Evolutionary conservation across 495 filamentous ascomycete genomes (phyloP).

Genomic region (Daldinia bambusicola): DNA sequence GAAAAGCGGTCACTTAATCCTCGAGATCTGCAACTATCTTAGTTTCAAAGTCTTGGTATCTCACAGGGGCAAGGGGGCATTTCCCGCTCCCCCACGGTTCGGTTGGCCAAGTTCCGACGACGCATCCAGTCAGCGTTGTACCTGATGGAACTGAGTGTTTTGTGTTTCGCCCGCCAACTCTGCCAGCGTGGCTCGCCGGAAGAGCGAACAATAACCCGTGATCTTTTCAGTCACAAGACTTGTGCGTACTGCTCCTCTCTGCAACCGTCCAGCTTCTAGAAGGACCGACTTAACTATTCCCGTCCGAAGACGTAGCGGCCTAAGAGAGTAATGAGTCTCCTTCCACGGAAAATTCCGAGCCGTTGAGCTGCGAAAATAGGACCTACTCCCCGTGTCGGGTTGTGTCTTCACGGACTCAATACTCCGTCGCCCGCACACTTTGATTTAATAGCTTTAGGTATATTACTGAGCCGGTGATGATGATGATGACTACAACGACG

Average conservation of each 20-base stretch:
- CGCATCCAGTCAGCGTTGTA: conserved; percentile 46
- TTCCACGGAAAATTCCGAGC: conserved; percentile 9
- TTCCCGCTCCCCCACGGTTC: conserved; percentile 36
- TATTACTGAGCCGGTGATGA: conserved; percentile 16
- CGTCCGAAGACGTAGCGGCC: conserved; percentile 29
- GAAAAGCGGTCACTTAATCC: conserved; percentile 41
- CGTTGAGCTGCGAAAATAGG: conserved; percentile 25
- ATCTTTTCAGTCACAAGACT: conserved; percentile 42
- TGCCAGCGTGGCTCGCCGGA: conserved; percentile 42
- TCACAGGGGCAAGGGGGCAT: conserved; percentile 20
- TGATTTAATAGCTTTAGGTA: conserved; percentile 29
- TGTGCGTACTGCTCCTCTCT: conserved; percentile 28
- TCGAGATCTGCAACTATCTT: conserved; percentile 43
- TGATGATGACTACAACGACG: conserved; percentile 15
- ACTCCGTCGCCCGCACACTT: conserved; percentile 15
- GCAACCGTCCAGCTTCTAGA: conserved; percentile 38
- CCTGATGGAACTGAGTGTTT: conserved; percentile 44
- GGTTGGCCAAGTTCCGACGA: conserved; percentile 41
- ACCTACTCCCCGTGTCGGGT: conserved; percentile 15
- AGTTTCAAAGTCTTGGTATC: conserved; percentile 40
- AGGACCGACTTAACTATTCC: conserved; percentile 44
- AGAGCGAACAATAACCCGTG: conserved; percentile 22
- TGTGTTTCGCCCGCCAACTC: conserved; percentile 31
- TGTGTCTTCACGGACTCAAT: conserved; percentile 7
- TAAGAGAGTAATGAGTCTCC: conserved; percentile 20